Evolutionary conservation across 169 alveolate species (phyloP).

Genomic region (Cryptosporidium canis): DNA sequence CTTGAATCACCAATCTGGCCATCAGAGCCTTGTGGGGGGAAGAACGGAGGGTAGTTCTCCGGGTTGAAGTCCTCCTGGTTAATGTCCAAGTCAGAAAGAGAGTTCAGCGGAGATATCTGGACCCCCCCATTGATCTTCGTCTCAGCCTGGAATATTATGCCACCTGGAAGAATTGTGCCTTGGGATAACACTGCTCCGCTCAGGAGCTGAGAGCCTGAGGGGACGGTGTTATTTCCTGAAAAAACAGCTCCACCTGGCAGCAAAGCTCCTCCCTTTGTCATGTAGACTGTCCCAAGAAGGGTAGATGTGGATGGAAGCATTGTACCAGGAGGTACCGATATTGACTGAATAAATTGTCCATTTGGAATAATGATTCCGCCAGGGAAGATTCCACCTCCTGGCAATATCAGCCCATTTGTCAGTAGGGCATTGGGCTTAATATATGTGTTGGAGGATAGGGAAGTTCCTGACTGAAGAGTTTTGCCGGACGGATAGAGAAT

Average conservation of each 20-base stretch:
- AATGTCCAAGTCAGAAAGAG: conserved; percentile 58
- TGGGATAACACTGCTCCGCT: conserved; percentile 58
- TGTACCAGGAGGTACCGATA: conserved; percentile 69
- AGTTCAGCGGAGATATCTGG: conserved; percentile 43
- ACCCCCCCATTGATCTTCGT: conserved; percentile 38
- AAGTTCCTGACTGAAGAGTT: conserved; percentile 51
- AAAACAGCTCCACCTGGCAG: conserved; percentile 71
- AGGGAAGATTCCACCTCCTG: conserved; percentile 73
- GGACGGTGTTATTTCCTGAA: conserved; percentile 65
- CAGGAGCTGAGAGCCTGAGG: conserved; percentile 53
- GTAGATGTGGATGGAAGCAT: conserved; percentile 64
- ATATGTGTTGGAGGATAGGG: conserved; percentile 38
- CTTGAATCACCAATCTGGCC: neutral
- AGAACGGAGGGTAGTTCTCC: conserved; percentile 51
- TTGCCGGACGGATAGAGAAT: conserved; percentile 63
- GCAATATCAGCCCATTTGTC: conserved; percentile 45
- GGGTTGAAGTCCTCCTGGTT: conserved; percentile 55
- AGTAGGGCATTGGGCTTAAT: conserved; percentile 58
- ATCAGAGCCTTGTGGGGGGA: neutral
- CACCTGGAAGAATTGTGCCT: conserved; percentile 69
- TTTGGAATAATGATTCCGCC: conserved; percentile 67
- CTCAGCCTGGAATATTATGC: conserved; percentile 53
- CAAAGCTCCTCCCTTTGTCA: conserved; percentile 62
- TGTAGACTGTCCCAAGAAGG: conserved; percentile 21
- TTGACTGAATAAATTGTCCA: conserved; percentile 61